These are phyloP conservation scores for Metschnikowia bowlesiae DNA, from an alignment of 805 yeast genomes.

Conservation along the genomic window DNA sequence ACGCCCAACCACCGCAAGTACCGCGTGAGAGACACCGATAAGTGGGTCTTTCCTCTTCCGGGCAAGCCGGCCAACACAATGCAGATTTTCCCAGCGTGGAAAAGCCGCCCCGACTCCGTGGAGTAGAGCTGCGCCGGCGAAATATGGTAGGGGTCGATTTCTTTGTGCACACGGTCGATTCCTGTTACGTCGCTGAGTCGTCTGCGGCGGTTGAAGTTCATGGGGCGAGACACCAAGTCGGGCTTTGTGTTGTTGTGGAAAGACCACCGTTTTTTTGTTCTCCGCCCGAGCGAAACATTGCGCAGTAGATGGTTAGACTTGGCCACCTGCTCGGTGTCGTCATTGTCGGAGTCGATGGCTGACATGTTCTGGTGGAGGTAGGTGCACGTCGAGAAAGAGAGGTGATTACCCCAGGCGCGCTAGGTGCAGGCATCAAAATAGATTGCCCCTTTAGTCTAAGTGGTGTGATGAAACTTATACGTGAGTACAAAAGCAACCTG, in stretches of 20 bases:
- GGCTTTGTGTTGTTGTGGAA: slow-evolving; percentile 36
- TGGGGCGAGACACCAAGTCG: slow-evolving; percentile 33
- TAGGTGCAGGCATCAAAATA: background rate
- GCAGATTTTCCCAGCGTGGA: slow-evolving; percentile 92
- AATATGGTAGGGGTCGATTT: slow-evolving; percentile 56
- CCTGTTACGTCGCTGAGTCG: slow-evolving; percentile 39
- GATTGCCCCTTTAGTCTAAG: no score
- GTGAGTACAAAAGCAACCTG: no score
- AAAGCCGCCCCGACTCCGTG: slow-evolving; percentile 86
- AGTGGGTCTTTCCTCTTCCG: slow-evolving; percentile 91
- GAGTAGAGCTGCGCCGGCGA: slow-evolving; percentile 92
- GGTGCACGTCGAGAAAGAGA: background rate
- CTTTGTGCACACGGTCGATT: slow-evolving; percentile 60
- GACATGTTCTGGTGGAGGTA: slow-evolving; percentile 10
- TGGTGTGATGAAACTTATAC: no score
- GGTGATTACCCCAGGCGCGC: slow-evolving; percentile 5
- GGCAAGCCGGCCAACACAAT: slow-evolving; percentile 90
- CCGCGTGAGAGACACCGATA: slow-evolving; percentile 86
- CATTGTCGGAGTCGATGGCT: slow-evolving; percentile 30
- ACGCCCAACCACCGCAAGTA: slow-evolving; percentile 97
- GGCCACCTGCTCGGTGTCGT: slow-evolving; percentile 31
- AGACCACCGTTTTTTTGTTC: slow-evolving; percentile 42
- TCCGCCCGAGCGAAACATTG: slow-evolving; percentile 26
- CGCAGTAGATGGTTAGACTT: slow-evolving; percentile 32
- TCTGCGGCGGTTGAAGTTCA: slow-evolving; percentile 24